Percentiles rank a stretch among this genome's conserved stretches.
Conservation (phyloP, 306 rosid genomes). For the Oxytropis ochrocephala region DNA sequence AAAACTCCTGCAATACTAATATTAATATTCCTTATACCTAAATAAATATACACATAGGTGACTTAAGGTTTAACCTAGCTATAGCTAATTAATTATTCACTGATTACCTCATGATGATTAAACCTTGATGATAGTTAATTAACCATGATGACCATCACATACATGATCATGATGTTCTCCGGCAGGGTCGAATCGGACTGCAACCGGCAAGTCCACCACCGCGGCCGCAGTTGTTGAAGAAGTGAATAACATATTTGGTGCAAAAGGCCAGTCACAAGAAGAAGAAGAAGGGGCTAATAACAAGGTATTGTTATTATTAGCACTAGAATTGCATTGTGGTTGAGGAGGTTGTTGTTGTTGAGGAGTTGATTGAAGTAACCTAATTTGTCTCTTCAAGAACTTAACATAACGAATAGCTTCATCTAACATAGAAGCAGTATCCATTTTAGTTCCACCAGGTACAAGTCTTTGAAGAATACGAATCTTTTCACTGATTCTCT, state of each 20-base stretch:
- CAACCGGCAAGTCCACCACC: neutral
- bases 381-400: slow-evolving; percentile 84
- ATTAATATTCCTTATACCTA: neutral
- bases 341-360: neutral
- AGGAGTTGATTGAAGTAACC: slow-evolving; percentile 49
- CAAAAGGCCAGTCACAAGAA: slow-evolving; percentile 31
- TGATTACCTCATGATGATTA: slow-evolving; percentile 55
- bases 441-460: slow-evolving; percentile 95
- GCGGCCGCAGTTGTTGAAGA: slow-evolving; percentile 15
- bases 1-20: neutral
- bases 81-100: slow-evolving; percentile 23
- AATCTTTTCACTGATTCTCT: slow-evolving; percentile 84
- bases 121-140: slow-evolving; percentile 18
- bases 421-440: slow-evolving; percentile 92
- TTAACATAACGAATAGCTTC: slow-evolving; percentile 91
- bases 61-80: slow-evolving; percentile 6
- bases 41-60: neutral
- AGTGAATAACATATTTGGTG: slow-evolving; percentile 21
- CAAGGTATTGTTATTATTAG: neutral
- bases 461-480: slow-evolving; percentile 87
- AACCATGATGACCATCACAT: neutral
- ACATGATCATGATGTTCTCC: neutral
- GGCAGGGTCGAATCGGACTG: neutral
- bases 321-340: slow-evolving; percentile 22
- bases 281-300: neutral